Evolutionary conservation across 106 monocot species (phyloP), one percentile per base, ranked within the genome.

Genomic region (Dactylorhiza incarnata): DNA sequence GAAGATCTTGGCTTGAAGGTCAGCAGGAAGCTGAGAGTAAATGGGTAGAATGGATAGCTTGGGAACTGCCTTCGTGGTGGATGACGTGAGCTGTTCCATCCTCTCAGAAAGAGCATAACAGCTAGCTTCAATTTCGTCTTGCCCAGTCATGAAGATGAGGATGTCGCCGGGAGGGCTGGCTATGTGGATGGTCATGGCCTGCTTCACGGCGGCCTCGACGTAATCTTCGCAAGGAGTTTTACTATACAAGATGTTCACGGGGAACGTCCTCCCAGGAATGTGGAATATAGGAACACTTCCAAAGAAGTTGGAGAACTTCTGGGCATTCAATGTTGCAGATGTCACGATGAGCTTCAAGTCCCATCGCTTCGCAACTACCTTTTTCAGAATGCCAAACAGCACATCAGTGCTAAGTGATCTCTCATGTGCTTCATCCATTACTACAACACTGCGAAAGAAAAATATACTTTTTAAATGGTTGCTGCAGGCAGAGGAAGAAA

Each of bases 401-500:
- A 97, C 91, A 86, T 97, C 93, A 7, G 97, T 97, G 78, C 66
- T 94, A 43, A 97, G 80, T 37, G 93, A 97, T 83, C 97, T 87
- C 78, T 97, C 97, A 73, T 97, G 97, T 48, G 93, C 97, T 83
- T 97, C 97, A 81, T 97, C 97, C 97, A 97, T 96, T 66, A 96
- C 83, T 46, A 96, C 50, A 4, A 96, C 85, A 54, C 96, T 96
- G 88, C 43, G 79, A 85, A 73, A 79, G n/a, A 45, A 72, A 44
- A 61, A 58, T 0, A 63, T 14, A 19, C 15, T 50, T n/a, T 37
- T 44, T 13, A 44, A 45, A 68, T 44, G 0, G 44, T 68, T 44
- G 45, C 10, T 11, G 63, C 25, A 25, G n/a, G 26, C 25, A 65
- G 63, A 25, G 23, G 26, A 26, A 65, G 12, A 26, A 65, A 56